Percentiles rank a stretch among this genome's conserved stretches.
These are phyloP conservation scores for Chrysoporthe puriensis DNA, from an alignment of 2,329 filamentous ascomycete genomes.

Conservation along the genomic window DNA sequence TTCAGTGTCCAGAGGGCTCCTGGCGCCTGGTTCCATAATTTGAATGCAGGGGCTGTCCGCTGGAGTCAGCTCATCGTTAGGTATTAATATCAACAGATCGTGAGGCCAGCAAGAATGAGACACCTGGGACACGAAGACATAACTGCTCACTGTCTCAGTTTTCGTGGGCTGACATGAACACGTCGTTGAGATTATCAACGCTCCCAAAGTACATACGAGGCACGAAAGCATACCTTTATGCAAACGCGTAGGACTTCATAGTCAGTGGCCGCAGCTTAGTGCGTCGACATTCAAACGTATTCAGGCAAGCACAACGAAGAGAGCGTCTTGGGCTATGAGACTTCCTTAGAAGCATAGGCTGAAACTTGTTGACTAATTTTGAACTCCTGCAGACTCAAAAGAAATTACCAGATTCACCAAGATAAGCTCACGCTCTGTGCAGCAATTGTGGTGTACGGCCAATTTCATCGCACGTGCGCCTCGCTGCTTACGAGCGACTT, in stretches of 20 bases:
- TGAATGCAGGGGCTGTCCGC: no score
- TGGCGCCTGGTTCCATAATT: not conserved
- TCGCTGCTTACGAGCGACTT: no score
- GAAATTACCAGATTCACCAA: not conserved
- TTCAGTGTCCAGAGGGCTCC: not conserved
- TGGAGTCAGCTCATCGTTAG: no score
- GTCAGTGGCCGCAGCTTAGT: no score
- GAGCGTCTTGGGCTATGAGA: not conserved
- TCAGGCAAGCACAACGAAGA: not conserved
- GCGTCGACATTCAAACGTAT: not conserved
- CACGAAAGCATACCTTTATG: not conserved
- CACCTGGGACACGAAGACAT: not conserved
- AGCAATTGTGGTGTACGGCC: not conserved
- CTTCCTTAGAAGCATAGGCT: not conserved
- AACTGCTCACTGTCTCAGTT: not conserved
- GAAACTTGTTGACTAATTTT: not conserved
- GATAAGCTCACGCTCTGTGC: not conserved
- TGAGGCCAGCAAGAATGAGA: no score
- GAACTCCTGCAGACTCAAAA: not conserved
- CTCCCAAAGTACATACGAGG: not conserved
- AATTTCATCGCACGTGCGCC: no score
- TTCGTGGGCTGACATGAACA: not conserved
- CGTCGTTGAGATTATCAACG: not conserved
- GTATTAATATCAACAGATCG: no score
- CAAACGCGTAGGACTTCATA: not conserved